phyloP scores from a whole-genome alignment of 306 rosid genomes.

The Astragalus membranaceus region DNA sequence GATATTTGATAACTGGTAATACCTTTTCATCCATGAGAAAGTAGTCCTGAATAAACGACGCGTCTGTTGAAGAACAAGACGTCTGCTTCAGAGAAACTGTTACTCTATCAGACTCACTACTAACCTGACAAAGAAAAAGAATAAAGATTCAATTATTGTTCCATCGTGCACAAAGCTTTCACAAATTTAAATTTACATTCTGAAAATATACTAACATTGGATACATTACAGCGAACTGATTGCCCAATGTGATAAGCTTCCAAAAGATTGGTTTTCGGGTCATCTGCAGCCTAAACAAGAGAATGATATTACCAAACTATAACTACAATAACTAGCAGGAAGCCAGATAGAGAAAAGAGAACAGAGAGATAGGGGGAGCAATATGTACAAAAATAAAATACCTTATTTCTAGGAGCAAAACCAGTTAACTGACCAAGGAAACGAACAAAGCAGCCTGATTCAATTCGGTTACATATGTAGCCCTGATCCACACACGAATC shows the following conservation, averaged over 20 bases:
- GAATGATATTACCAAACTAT: not conserved
- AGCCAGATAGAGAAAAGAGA: not conserved
- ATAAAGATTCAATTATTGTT: not conserved
- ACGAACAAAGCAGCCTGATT: conserved; percentile 90
- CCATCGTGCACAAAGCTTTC: conserved; percentile 1
- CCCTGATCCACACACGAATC: conserved; percentile 50
- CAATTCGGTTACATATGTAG: conserved; percentile 78
- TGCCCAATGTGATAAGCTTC: conserved; percentile 84
- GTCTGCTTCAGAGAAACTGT: conserved; percentile 78
- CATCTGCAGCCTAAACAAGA: conserved; percentile 60
- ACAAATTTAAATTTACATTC: not conserved
- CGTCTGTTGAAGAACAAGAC: conserved; percentile 68
- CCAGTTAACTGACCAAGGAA: conserved; percentile 91
- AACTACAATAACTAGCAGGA: not conserved
- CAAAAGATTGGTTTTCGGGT: conserved; percentile 49
- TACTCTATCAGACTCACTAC: conserved; percentile 54
- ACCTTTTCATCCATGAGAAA: conserved; percentile 83
- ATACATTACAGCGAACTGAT: conserved; percentile 75
- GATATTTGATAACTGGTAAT: not conserved
- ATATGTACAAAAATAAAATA: conserved; percentile 5
- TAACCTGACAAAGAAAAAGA: conserved; percentile 42
- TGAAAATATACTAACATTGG: conserved; percentile 54
- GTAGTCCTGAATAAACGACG: conserved; percentile 73
- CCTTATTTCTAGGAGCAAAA: conserved; percentile 82
- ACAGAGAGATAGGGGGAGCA: not conserved